A percentile compares a stretch with the other conserved stretches of the same genome.
Conservation (phyloP, 2,329 filamentous ascomycete genomes). For the Penicillium crustosum region DNA sequence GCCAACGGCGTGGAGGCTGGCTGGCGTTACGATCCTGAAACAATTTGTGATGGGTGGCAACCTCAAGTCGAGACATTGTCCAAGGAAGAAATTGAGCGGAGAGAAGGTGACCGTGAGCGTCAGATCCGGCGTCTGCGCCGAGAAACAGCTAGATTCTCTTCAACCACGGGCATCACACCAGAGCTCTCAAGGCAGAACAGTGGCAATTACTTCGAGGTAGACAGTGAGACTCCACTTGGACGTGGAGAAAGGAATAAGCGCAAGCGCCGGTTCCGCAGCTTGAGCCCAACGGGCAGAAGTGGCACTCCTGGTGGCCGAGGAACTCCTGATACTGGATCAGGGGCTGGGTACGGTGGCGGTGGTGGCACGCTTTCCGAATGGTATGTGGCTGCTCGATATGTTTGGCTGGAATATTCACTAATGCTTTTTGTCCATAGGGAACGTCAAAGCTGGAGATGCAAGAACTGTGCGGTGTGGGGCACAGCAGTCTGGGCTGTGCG, state of each 20-base stretch:
- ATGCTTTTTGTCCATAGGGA: slow-evolving; percentile 53
- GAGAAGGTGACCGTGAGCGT: slow-evolving; percentile 89
- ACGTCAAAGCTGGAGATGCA: slow-evolving; percentile 79
- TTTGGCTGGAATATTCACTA: background rate
- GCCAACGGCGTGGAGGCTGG: slow-evolving; percentile 80
- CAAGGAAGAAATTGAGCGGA: slow-evolving; percentile 96
- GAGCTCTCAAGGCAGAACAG: slow-evolving; percentile 62
- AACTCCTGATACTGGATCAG: slow-evolving; percentile 68
- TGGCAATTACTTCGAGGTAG: slow-evolving; percentile 57
- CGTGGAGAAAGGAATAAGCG: slow-evolving; percentile 92
- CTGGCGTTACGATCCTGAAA: slow-evolving; percentile 93
- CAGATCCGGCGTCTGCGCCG: slow-evolving; percentile 82
- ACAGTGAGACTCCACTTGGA: slow-evolving; percentile 77
- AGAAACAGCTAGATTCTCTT: slow-evolving; percentile 90
- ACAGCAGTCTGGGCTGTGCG: slow-evolving; percentile 91
- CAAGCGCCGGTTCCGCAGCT: slow-evolving; percentile 85
- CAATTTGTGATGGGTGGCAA: slow-evolving; percentile 80
- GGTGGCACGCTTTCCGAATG: slow-evolving; percentile 66
- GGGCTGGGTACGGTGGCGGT: slow-evolving; percentile 68
- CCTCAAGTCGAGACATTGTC: slow-evolving; percentile 77
- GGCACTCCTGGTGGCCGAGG: slow-evolving; percentile 69
- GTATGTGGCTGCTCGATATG: slow-evolving; percentile 27
- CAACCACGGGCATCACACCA: slow-evolving; percentile 75
- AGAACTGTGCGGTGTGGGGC: slow-evolving; percentile 84
- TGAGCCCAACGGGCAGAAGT: slow-evolving; percentile 73